A percentile compares a stretch with the other conserved stretches of the same genome.
Conservation (phyloP, 1,139 yeast genomes). For the Sugiyamaella pinicola region DNA sequence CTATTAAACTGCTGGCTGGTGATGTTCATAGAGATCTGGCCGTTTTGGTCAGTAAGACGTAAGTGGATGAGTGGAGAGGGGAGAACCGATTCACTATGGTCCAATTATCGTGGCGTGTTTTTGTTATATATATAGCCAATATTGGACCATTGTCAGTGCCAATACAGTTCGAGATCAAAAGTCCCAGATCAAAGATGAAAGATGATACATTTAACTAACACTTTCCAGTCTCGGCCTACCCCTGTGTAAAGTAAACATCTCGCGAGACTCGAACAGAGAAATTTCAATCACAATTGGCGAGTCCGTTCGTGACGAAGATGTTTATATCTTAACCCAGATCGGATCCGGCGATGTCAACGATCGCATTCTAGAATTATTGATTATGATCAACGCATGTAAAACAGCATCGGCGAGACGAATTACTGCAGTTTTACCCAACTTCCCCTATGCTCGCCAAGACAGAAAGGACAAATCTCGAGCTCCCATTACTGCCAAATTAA, state of each 20-base stretch:
- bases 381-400: constrained; percentile 93
- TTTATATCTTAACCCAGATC: constrained; percentile 82
- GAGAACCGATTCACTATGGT: too few species aligned
- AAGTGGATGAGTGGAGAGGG: constrained; percentile 25
- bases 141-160: too few species aligned
- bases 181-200: too few species aligned
- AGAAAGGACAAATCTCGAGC: constrained; percentile 95
- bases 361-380: constrained; percentile 79
- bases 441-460: constrained; percentile 98
- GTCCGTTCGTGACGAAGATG: constrained; percentile 94
- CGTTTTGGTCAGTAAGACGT: constrained; percentile 70
- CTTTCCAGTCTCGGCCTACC: constrained; percentile 44
- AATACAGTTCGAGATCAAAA: neutral
- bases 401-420: constrained; percentile 94
- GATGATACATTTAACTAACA: too few species aligned
- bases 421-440: constrained; percentile 92
- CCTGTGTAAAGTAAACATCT: constrained; percentile 48
- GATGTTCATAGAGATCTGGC: constrained; percentile 89
- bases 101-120: too few species aligned
- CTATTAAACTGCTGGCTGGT: constrained; percentile 85
- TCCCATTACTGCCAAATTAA: constrained; percentile 93
- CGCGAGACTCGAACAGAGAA: constrained; percentile 64
- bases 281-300: constrained; percentile 92
- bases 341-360: constrained; percentile 92
- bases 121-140: too few species aligned